Evolutionary conservation across 148 eudicot genomes (phyloP).

Genomic region (Chenopodium quinoa): DNA sequence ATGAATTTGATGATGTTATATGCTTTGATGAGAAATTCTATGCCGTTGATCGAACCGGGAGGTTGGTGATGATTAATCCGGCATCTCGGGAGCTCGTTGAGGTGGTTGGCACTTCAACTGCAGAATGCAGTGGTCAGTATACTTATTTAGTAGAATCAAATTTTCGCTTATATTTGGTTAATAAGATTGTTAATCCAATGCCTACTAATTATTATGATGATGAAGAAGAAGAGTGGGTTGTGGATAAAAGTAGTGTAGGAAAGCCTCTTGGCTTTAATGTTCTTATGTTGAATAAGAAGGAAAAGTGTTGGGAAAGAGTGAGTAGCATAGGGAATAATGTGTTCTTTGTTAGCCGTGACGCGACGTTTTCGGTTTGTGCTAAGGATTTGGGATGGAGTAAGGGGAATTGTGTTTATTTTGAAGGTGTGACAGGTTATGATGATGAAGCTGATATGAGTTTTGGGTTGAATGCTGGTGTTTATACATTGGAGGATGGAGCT

Average conservation of each 20-base stretch:
- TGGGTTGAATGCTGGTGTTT: conserved; percentile 32
- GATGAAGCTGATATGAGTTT: conserved; percentile 33
- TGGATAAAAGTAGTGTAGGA: conserved; percentile 16
- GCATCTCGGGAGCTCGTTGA: conserved; percentile 11
- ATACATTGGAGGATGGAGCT: conserved; percentile 17
- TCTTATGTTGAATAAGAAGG: conserved; percentile 15
- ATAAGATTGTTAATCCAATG: conserved; percentile 19
- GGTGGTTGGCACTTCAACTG: neutral
- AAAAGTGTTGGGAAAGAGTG: conserved; percentile 23
- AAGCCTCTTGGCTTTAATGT: conserved; percentile 23
- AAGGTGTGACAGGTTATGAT: conserved; percentile 32
- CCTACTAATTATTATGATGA: conserved; percentile 20
- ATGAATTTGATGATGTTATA: conserved; percentile 24
- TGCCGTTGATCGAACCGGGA: conserved; percentile 22
- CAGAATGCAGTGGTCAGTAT: neutral
- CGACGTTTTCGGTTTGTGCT: conserved; percentile 21
- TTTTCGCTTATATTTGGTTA: conserved; percentile 19
- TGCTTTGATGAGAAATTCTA: conserved; percentile 21
- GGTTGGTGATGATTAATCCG: conserved; percentile 12
- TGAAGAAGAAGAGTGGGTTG: conserved; percentile 27
- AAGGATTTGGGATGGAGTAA: conserved; percentile 29
- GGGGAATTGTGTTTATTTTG: conserved; percentile 31
- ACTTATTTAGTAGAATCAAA: conserved; percentile 21
- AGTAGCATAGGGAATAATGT: conserved; percentile 16
- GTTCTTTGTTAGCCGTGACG: conserved; percentile 27